Evolutionary conservation across 306 rosid species (phyloP).

Genomic region (Quercus gilva): DNA sequence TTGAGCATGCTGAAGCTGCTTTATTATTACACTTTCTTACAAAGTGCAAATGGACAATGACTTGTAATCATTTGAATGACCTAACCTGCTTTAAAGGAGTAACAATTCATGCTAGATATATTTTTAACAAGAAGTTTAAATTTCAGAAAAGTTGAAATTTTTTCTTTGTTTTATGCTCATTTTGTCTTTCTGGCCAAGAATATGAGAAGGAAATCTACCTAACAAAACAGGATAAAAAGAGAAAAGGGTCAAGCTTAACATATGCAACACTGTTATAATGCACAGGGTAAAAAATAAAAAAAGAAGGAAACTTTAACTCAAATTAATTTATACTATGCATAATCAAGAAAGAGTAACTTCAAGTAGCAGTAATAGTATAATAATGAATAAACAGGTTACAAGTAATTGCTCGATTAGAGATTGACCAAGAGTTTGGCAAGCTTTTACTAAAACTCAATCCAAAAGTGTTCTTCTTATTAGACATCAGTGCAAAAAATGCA

Average conservation of each 20-base stretch:
- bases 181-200: no score
- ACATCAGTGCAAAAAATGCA: background rate
- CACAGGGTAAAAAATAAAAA: background rate
- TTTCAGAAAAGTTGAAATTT: no score
- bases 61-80: background rate
- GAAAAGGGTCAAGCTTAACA: background rate
- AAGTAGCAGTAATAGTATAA: background rate
- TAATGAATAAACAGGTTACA: constrained; percentile 1
- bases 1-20: background rate
- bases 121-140: no score
- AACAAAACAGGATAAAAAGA: no score
- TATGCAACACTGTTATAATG: background rate
- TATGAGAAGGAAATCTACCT: no score
- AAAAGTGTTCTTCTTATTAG: background rate
- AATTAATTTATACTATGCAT: background rate
- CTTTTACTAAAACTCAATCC: background rate
- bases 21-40: background rate
- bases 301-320: background rate
- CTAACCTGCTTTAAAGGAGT: background rate
- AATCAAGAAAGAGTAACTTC: background rate
- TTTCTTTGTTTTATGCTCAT: no score
- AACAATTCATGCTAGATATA: background rate
- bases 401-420: background rate
- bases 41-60: background rate
- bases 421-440: constrained; percentile 4